Percentiles rank a stretch among this genome's conserved stretches.
phyloP scores from a whole-genome alignment of 352 stramenopile species.

The Phytophthora brassicae region DNA sequence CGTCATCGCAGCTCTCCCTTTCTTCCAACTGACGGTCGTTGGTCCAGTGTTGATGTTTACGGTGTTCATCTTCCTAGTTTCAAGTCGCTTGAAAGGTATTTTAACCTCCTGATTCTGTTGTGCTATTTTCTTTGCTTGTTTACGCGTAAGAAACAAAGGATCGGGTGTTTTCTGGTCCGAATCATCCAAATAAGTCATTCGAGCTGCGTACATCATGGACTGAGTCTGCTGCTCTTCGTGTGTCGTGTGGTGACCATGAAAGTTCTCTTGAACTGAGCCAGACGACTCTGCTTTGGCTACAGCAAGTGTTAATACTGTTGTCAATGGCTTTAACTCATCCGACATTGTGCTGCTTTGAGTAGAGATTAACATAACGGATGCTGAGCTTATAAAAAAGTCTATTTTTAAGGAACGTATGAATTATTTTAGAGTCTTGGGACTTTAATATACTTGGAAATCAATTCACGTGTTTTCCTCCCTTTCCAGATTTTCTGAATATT shows the following conservation, averaged over 20 bases:
- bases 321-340: slow-evolving; percentile 7
- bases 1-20: slow-evolving; percentile 38
- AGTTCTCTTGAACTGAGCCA: slow-evolving; percentile 12
- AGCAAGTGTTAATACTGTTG: slow-evolving; percentile 22
- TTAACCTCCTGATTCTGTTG: slow-evolving; percentile 51
- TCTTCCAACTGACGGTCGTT: slow-evolving; percentile 40
- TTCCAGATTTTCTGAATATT: slow-evolving; percentile 69
- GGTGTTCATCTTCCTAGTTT: slow-evolving; percentile 30
- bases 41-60: slow-evolving; percentile 15
- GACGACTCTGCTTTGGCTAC: slow-evolving; percentile 12
- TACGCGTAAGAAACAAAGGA: slow-evolving; percentile 73
- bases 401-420: too few relatives aligned
- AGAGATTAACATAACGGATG: not conserved
- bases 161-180: slow-evolving; percentile 52
- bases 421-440: too few relatives aligned
- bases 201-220: slow-evolving; percentile 77
- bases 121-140: slow-evolving; percentile 71
- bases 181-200: slow-evolving; percentile 75
- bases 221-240: slow-evolving; percentile 57
- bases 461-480: slow-evolving; percentile 43
- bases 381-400: too few relatives aligned
- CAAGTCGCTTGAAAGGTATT: slow-evolving; percentile 49
- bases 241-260: slow-evolving; percentile 11
- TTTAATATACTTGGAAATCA: slow-evolving; percentile 57
- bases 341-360: slow-evolving; percentile 15